Conservation (phyloP, 2,329 filamentous ascomycete genomes). For the Spiromastix sp. region DNA sequence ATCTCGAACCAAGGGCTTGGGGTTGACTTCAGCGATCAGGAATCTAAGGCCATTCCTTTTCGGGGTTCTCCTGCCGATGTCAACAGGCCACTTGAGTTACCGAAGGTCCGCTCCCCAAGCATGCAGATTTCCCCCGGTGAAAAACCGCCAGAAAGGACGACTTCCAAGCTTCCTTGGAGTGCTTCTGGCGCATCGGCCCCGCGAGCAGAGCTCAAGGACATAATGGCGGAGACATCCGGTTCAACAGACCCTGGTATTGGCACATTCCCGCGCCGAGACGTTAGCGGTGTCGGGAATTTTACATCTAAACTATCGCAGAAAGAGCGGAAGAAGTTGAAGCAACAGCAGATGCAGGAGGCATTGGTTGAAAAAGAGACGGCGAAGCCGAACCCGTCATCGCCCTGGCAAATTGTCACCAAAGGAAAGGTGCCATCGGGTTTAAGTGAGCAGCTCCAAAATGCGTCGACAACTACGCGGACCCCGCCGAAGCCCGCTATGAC, state of each 20-base stretch:
- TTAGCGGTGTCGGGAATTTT: constrained; percentile 16
- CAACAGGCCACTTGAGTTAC: too few relatives aligned
- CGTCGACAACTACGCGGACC: neutral
- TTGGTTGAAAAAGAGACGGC: constrained; percentile 22
- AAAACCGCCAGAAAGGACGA: neutral
- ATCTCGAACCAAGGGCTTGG: neutral
- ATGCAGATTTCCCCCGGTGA: neutral
- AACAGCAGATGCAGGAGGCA: constrained; percentile 47
- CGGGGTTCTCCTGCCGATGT: too few relatives aligned
- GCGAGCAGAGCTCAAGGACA: constrained; percentile 65
- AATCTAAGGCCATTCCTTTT: too few relatives aligned
- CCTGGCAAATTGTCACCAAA: constrained; percentile 55
- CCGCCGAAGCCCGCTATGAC: constrained; percentile 44
- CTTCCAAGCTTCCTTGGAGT: constrained; percentile 41
- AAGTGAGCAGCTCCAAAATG: constrained; percentile 4
- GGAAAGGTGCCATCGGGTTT: constrained; percentile 8
- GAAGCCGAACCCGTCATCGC: constrained; percentile 32
- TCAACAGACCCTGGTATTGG: constrained; percentile 43
- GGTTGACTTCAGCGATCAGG: neutral
- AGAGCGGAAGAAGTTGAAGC: constrained; percentile 75
- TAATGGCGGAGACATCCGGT: constrained; percentile 55
- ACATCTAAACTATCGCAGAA: constrained; percentile 72
- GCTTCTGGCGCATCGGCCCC: constrained; percentile 43
- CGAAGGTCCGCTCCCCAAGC: neutral
- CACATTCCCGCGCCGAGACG: constrained; percentile 37